phyloP scores from a whole-genome alignment of 1,139 yeast species.

The Ogataea hybrid region DNA sequence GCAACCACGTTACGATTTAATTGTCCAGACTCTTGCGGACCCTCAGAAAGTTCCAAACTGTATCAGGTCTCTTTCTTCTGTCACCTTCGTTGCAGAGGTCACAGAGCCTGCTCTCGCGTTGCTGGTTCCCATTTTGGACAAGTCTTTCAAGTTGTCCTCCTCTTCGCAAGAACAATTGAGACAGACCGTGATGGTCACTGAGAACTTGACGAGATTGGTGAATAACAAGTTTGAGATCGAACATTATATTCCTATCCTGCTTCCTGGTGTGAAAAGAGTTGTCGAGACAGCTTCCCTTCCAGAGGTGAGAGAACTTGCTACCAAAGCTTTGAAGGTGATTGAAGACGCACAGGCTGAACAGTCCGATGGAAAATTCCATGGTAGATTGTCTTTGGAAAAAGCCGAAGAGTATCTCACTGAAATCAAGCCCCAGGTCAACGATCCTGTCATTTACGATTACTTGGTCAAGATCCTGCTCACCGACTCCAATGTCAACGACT shows the following conservation, averaged over 20 bases:
- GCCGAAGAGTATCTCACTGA: conserved; percentile 47
- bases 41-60: conserved; percentile 88
- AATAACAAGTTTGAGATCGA: conserved; percentile 93
- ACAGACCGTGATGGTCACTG: conserved; percentile 95
- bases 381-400: conserved; percentile 59
- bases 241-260: conserved; percentile 75
- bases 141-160: conserved; percentile 84
- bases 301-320: conserved; percentile 92
- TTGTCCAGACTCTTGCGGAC: conserved; percentile 85
- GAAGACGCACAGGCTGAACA: conserved; percentile 75
- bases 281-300: conserved; percentile 90
- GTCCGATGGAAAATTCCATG: conserved; percentile 70
- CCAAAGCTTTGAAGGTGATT: conserved; percentile 77
- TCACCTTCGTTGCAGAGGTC: conserved; percentile 97
- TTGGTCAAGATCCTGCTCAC: conserved; percentile 56
- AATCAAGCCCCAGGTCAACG: conserved; percentile 37
- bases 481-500: conserved; percentile 88
- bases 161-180: conserved; percentile 95
- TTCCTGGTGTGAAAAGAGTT: conserved; percentile 90
- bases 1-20: conserved; percentile 79
- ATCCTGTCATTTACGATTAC: conserved; percentile 45
- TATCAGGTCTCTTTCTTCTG: conserved; percentile 85
- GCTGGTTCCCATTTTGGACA: conserved; percentile 87
- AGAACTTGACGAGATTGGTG: conserved; percentile 91
- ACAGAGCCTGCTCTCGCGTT: conserved; percentile 93